These are phyloP conservation scores for Primulina eburnea DNA, from an alignment of 257 asterid species.

Conservation along the genomic window DNA sequence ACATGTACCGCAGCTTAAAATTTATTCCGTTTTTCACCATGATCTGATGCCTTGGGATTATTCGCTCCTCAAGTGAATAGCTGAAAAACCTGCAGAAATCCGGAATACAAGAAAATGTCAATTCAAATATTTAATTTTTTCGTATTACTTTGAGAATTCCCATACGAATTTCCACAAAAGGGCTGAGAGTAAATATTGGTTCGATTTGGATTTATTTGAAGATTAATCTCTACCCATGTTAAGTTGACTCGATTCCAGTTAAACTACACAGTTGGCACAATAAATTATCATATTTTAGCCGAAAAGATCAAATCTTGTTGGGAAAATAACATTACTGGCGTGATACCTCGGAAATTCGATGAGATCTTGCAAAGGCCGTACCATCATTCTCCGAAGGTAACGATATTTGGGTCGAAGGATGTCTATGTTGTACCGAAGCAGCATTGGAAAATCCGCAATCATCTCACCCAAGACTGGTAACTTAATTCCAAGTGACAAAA, in stretches of 20 bases:
- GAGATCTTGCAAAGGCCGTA: conserved; percentile 75
- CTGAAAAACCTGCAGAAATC: conserved; percentile 73
- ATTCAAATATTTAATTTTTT: too few relatives aligned
- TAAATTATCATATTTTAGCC: background rate
- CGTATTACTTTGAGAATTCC: too few relatives aligned
- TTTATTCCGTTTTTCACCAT: conserved; percentile 71
- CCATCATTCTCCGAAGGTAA: conserved; percentile 76
- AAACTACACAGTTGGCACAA: background rate
- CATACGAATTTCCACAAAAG: too few relatives aligned
- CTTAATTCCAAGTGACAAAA: conserved; percentile 77
- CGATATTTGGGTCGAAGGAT: conserved; percentile 87
- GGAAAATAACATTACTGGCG: background rate
- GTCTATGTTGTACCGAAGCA: conserved; percentile 73
- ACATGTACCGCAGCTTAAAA: conserved; percentile 79
- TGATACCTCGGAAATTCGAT: conserved; percentile 88
- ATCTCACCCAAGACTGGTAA: conserved; percentile 63
- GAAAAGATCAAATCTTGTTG: background rate
- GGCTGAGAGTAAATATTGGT: background rate
- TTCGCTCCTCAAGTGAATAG: conserved; percentile 80
- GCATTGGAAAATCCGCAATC: conserved; percentile 82
- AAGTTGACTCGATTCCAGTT: background rate
- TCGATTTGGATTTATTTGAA: background rate
- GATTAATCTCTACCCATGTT: too few relatives aligned
- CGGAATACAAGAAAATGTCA: background rate
- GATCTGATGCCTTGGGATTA: conserved; percentile 70